Evolutionary conservation across 805 yeast species (phyloP).

Genomic region (Starmerella vitae): DNA sequence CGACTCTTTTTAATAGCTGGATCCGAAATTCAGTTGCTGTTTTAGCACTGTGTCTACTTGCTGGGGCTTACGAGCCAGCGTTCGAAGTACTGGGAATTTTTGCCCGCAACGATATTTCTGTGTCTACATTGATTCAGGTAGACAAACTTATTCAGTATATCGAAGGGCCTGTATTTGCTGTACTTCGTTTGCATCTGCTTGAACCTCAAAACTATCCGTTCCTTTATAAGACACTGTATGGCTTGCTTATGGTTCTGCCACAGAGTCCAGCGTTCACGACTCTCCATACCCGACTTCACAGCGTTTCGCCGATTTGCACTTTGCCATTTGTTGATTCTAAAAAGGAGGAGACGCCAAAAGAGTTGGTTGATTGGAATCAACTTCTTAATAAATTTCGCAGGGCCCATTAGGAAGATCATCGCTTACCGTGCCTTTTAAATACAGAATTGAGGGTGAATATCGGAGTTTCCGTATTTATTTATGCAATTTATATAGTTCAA

Average conservation of each 20-base stretch:
- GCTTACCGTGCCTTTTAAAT: too few relatives aligned
- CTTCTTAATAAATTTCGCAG: neutral
- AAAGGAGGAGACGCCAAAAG: neutral
- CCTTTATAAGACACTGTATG: constrained; percentile 77
- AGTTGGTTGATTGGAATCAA: constrained; percentile 1
- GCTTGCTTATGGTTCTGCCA: constrained; percentile 83
- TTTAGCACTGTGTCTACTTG: constrained; percentile 65
- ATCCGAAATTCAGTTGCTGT: constrained; percentile 83
- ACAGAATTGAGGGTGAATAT: too few relatives aligned
- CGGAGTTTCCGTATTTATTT: too few relatives aligned
- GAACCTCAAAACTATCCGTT: constrained; percentile 75
- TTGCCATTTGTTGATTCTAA: constrained; percentile 22
- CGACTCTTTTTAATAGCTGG: constrained; percentile 77
- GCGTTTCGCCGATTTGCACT: constrained; percentile 34
- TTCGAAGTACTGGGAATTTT: constrained; percentile 67
- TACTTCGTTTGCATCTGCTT: constrained; percentile 70
- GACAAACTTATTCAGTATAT: constrained; percentile 80
- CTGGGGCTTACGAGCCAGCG: constrained; percentile 81
- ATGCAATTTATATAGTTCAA: too few relatives aligned
- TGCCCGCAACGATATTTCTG: constrained; percentile 68
- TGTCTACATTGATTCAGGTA: constrained; percentile 67
- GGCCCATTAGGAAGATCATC: neutral
- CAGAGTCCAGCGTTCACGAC: constrained; percentile 85
- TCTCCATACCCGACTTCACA: constrained; percentile 58
- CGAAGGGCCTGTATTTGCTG: constrained; percentile 86